Evolutionary conservation across 192 early-diverging fungal genomes (phyloP), one percentile per base, ranked within the genome.

Genomic region (Spinellus fusiger): DNA sequence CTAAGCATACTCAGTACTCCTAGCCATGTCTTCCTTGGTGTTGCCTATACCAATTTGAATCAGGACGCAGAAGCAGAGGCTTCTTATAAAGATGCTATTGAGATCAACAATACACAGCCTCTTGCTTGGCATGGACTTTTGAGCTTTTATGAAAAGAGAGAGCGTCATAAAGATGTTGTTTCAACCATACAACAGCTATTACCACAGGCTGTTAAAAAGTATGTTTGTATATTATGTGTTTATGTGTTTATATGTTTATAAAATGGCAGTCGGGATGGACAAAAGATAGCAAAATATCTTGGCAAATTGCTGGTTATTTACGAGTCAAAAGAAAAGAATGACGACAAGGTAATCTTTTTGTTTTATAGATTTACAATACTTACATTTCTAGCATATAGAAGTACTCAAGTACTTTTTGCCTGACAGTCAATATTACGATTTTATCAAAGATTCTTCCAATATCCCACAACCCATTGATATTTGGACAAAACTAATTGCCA

Each of bases 121-220:
- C 74, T 91, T 6, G 89, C 86, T 9, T 88, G 85, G 75, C 84
- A 91, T 56, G 84, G 79, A 56, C 32, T 64, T 4, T 23, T 64
- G 16, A 68, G 62, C 34, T 80, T 91, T 33, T 85, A 85, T 54
- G 88, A 91, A 28, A 78, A 77, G 51, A 66, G 69, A 31, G 46
- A 74, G 16, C 66, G 66, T 28, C 78, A 69, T 61, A 34, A 33
- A 7, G 65, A 78, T 31, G 33, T 78, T 5, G 68, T 55, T 2
- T 29, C 35, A 0, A 65, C 62, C n/a, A 56, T 78, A 37, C 65
- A 76, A 16, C 62, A 75, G 8, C 47, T 75, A 33, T 59, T 80
- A 13, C 56, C 61, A n/a, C 54, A 38, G 8, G 5, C 53, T 1
- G 34, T 56, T 16, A 26, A 35, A 5, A 66, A 20, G 49, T 52